Base-by-base conservation (phyloP, 257 asterid genomes). In the Jasminum sambac region DNA sequence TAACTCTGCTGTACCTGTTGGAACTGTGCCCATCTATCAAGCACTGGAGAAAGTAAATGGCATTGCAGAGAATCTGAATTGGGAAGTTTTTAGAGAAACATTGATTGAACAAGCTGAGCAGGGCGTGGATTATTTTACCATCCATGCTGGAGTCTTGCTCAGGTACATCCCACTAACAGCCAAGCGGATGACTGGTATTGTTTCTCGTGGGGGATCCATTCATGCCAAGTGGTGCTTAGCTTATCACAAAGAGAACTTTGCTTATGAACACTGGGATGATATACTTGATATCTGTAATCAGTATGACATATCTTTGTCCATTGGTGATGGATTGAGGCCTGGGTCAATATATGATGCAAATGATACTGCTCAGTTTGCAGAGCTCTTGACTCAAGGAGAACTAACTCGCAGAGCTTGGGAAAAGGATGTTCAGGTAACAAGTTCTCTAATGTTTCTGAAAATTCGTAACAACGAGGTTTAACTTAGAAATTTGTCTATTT, bases 181-280 rank as follows among this genome's bases (percentile, higher is more conserved):
- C 30, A 87, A 89, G 75, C 74, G 98, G 62, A 89, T 87, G 96
- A 94, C 97, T 1, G 98, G 97, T 11, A 94, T 94, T 46, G 98
- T 94, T 63, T 89, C 97, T 12, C 96, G 98, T 12, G 98, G 98
- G 39, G 98, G 98, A 19, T 94, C 98, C 50, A 91, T 94, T 71
- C 97, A 90, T 73, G 98, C 98, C 34, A 94, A 94, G 79, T 94
- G 98, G 98, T 94, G 98, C 82, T 81, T 94, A 70, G 83, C 97
- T 64, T 88, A 94, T 84, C 98, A 94, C 71, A 89, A 83, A 50
- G 97, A 94, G 81, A 94, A 91, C 81, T 94, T 94, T 69, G 99
- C 99, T 0, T 94, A 91, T 64, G 96, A 91, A 44, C 99, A 94
- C 62, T 94, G 99, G 99, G 99, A 94, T 77, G 99, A 94, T 5